A percentile compares a stretch with the other conserved stretches of the same genome.
Conservation (phyloP, 345 rosid species). For the Eucalyptus pauciflora region DNA sequence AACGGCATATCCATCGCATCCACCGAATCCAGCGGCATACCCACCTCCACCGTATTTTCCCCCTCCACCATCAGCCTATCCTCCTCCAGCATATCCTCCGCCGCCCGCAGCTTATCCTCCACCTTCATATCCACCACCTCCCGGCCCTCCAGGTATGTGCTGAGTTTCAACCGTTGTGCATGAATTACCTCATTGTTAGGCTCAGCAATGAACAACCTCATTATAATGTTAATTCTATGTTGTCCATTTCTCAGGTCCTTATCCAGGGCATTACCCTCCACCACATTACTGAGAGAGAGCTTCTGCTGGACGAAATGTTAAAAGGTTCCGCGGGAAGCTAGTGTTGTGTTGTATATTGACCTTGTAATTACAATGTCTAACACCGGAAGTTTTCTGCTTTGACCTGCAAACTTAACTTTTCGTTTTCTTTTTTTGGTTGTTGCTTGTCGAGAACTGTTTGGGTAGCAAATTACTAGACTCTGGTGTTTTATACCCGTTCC, state of each 20-base stretch:
- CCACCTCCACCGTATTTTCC: background rate
- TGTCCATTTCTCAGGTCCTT: slow-evolving; percentile 30
- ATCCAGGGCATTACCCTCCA: slow-evolving; percentile 49
- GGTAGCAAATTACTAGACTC: background rate
- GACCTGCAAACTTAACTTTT: background rate
- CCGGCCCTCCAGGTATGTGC: slow-evolving; percentile 42
- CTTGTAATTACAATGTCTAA: background rate
- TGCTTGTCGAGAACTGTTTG: background rate
- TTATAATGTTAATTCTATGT: background rate
- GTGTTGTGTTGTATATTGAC: background rate
- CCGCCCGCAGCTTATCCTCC: slow-evolving; percentile 28
- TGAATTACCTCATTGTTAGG: background rate
- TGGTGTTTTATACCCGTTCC: background rate
- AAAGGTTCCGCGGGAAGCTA: background rate
- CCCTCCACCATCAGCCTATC: slow-evolving; percentile 13
- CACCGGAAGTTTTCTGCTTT: background rate
- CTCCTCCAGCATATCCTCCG: slow-evolving; percentile 4
- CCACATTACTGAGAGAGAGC: slow-evolving; percentile 33
- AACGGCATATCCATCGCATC: background rate
- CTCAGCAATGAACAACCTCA: background rate
- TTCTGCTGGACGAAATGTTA: background rate
- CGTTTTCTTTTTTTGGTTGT: fast-evolving
- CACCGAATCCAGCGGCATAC: background rate
- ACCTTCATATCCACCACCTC: slow-evolving; percentile 12
- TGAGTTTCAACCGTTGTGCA: background rate